A percentile compares a stretch with the other conserved stretches of the same genome.
Evolutionary conservation across 768 basidiomycete species (phyloP).

Genomic region (Ramaria rubella): DNA sequence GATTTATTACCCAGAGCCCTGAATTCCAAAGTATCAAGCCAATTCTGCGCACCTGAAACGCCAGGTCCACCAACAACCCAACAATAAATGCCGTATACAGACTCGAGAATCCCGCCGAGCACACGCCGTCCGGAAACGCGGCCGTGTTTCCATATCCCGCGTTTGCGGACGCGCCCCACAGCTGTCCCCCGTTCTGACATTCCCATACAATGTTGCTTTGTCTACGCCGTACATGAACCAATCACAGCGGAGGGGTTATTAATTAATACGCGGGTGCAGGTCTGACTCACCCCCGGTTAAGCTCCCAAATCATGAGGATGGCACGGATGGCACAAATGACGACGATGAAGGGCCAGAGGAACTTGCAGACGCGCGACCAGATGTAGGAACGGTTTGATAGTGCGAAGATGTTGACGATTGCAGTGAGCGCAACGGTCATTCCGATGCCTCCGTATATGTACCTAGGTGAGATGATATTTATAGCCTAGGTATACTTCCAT

Average conservation of each 20-base stretch:
- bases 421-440: conserved; percentile 43
- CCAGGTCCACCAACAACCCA: conserved; percentile 55
- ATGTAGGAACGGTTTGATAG: conserved; percentile 65
- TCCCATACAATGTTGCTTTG: conserved; percentile 67
- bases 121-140: conserved; percentile 49
- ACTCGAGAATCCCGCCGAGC: conserved; percentile 51
- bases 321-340: conserved; percentile 57
- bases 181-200: conserved; percentile 62
- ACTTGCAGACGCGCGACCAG: conserved; percentile 57
- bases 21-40: background rate
- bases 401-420: conserved; percentile 50
- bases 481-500: background rate
- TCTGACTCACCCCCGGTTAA: conserved; percentile 57
- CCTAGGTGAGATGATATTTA: conserved; percentile 28
- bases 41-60: conserved; percentile 53
- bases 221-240: conserved; percentile 27
- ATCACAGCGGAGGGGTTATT: background rate
- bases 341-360: conserved; percentile 67
- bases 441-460: conserved; percentile 65
- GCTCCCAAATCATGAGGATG: conserved; percentile 67
- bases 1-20: background rate
- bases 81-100: conserved; percentile 62
- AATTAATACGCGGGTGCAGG: background rate
- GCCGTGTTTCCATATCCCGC: conserved; percentile 36
- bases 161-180: conserved; percentile 40